phyloP scores from a whole-genome alignment of 495 filamentous ascomycete species.

The Daldinia grandis region DNA sequence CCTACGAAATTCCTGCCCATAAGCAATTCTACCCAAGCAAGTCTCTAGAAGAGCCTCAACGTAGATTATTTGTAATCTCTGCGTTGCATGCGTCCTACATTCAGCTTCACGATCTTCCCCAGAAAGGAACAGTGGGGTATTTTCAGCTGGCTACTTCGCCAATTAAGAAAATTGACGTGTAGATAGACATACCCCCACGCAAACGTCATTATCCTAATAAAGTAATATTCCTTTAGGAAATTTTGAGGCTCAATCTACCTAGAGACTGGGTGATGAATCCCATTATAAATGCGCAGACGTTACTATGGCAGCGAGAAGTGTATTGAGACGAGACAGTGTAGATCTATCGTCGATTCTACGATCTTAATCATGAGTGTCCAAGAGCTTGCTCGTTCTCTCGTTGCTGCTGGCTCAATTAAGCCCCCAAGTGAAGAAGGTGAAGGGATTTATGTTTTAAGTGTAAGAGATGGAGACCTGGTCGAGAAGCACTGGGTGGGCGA shows the following conservation, averaged over 20 bases:
- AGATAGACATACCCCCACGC: conserved; percentile 25
- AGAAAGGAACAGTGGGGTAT: conserved; percentile 13
- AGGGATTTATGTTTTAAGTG: conserved; percentile 23
- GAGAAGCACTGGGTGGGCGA: conserved; percentile 34
- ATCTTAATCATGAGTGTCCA: conserved; percentile 30
- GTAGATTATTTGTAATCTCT: not conserved
- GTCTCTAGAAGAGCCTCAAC: not conserved
- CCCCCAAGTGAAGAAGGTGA: conserved; percentile 8
- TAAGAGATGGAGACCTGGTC: conserved; percentile 31
- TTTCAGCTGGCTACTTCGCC: conserved; percentile 5
- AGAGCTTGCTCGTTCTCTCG: conserved; percentile 32
- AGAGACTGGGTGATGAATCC: not conserved
- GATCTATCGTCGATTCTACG: not conserved
- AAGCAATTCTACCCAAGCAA: conserved; percentile 8
- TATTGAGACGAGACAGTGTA: not conserved
- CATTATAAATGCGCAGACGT: conserved; percentile 5
- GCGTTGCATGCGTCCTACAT: conserved; percentile 12
- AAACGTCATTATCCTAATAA: conserved; percentile 4
- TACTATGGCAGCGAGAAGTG: not conserved
- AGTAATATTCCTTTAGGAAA: not conserved
- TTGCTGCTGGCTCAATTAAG: conserved; percentile 20
- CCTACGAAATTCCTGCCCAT: not conserved
- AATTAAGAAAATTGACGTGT: conserved; percentile 14
- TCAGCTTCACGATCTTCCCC: conserved; percentile 26
- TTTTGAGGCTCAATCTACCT: not conserved